Base-by-base conservation (phyloP, 2,329 filamentous ascomycete species). In the Fulvia fulva region DNA sequence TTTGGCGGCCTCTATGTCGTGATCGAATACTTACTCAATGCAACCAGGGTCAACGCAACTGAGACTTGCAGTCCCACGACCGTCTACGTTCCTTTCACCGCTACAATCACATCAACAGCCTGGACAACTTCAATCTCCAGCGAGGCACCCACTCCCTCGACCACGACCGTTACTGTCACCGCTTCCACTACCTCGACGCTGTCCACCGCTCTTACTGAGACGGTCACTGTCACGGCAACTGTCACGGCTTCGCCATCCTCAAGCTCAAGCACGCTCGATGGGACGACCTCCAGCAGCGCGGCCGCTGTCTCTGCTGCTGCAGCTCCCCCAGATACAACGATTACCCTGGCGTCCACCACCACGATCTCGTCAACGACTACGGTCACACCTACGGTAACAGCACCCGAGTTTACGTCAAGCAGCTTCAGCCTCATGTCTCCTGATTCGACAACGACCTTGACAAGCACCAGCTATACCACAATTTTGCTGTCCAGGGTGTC, bases 1-100 rank as follows among this genome's bases (percentile, higher is more conserved):
- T 65, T 68, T 51, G 65, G 68, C n/a, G 28, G 58, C 5, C 41
- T 66, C 3, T 65, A 61, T 30, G 45, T 41, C 9, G 28, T 68
- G 60, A 26, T 66, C 54, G 64, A 67, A 55, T 64, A 67, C 66
- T 67, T 71, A 70, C 67, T 72, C 49, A 28, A 51, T 26, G 43
- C 53, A 26, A 64, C 65, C 57, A 71, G 68, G 58, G 69, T 58
- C 44, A 64, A 62, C 51, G 26, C 44, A 28, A 50, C 54, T 23
- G 53, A 23, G 44, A 59, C 58, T 55, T 46, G 49, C 28, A 44
- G 41, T 14, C 37, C 37, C 25, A 59, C 59, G 14, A 70, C 68
- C 14, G 59, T 68, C 63, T 71, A 61, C 57, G 53, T 69, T n/a
- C 67, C 69, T 1, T 57, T 67, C 53, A 66, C 66, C 37, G 49